Conservation (phyloP, 1,284 basidiomycete genomes). For the Sporisorium iseilematis-ciliati region DNA sequence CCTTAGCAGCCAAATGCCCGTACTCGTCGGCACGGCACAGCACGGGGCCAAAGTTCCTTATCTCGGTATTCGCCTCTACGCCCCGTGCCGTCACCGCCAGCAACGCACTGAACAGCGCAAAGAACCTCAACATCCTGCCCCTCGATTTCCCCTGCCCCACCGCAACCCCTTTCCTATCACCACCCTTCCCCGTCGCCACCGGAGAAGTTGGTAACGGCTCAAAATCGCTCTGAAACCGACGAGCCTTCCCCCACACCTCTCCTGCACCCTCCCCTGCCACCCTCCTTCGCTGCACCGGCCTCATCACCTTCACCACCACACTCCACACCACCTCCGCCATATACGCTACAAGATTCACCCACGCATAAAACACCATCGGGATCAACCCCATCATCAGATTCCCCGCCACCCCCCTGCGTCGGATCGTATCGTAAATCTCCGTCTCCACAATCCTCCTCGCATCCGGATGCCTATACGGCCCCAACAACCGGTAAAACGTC, state of each 20-base stretch:
- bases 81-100: slow-evolving; percentile 19
- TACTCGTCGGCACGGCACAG: slow-evolving; percentile 54
- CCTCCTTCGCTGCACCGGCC: too few species aligned
- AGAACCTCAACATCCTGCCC: slow-evolving; percentile 41
- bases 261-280: background rate
- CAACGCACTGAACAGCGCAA: slow-evolving; percentile 33
- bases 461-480: slow-evolving; percentile 72
- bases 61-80: slow-evolving; percentile 51
- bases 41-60: slow-evolving; percentile 51
- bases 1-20: slow-evolving; percentile 52
- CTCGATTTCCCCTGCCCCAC: background rate
- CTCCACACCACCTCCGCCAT: slow-evolving; percentile 56
- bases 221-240: slow-evolving; percentile 41
- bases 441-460: slow-evolving; percentile 72
- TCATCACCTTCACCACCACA: too few species aligned
- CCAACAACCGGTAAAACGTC: slow-evolving; percentile 76
- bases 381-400: slow-evolving; percentile 75
- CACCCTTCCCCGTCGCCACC: background rate
- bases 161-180: background rate
- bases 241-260: slow-evolving; percentile 10
- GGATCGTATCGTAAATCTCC: slow-evolving; percentile 78
- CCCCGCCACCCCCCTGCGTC: slow-evolving; percentile 74
- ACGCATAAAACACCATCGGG: slow-evolving; percentile 71
- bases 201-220: slow-evolving; percentile 10
- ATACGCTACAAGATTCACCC: slow-evolving; percentile 70